These are phyloP conservation scores for Neopestalotiopsis clavispora DNA, from an alignment of 2,329 filamentous ascomycete species.

Conservation along the genomic window DNA sequence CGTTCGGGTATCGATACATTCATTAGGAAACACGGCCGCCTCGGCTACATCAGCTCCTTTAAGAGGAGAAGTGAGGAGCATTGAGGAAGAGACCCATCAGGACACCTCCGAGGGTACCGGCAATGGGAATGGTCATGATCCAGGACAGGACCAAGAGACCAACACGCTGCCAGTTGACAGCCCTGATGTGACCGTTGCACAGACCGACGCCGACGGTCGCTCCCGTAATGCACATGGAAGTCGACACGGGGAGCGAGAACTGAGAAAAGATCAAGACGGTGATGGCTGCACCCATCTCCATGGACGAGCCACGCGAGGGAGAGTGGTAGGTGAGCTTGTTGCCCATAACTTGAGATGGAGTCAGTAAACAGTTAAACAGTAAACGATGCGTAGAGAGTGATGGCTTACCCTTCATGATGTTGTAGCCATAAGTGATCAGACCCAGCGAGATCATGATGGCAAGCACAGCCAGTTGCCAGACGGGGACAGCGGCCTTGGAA, in stretches of 20 bases:
- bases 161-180: slow-evolving; percentile 78
- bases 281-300: slow-evolving; percentile 81
- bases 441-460: slow-evolving; percentile 67
- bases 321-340: slow-evolving; percentile 53
- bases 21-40: not conserved
- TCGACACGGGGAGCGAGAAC: slow-evolving; percentile 76
- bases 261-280: slow-evolving; percentile 79
- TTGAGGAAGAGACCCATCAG: slow-evolving; percentile 59
- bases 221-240: slow-evolving; percentile 80
- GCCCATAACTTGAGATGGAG: slow-evolving; percentile 60
- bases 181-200: slow-evolving; percentile 72
- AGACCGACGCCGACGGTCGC: slow-evolving; percentile 80
- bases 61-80: slow-evolving; percentile 56
- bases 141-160: slow-evolving; percentile 70
- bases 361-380: slow-evolving; percentile 24
- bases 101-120: slow-evolving; percentile 58
- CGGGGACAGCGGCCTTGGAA: slow-evolving; percentile 68
- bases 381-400: not conserved
- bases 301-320: slow-evolving; percentile 59
- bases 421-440: slow-evolving; percentile 78
- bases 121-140: slow-evolving; percentile 68
- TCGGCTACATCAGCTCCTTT: not conserved
- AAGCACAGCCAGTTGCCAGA: slow-evolving; percentile 79
- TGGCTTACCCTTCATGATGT: slow-evolving; percentile 77
- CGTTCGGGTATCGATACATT: slow-evolving; percentile 5